A percentile compares a stretch with the other conserved stretches of the same genome.
phyloP scores from a whole-genome alignment of 805 yeast genomes.

The Naumovozyma dairenensis region DNA sequence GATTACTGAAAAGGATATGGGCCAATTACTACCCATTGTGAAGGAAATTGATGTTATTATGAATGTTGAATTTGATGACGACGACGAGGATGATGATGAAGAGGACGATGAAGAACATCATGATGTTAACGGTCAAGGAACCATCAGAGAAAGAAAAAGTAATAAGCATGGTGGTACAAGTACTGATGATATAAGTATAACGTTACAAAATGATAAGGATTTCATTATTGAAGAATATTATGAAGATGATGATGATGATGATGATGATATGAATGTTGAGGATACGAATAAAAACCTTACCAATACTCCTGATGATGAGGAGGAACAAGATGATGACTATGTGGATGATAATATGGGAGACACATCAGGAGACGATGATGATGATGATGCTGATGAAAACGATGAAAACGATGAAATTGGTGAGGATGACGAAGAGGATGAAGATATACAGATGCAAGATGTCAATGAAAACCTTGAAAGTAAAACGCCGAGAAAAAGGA shows the following conservation, averaged over 20 bases:
- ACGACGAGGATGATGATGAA: slow-evolving; percentile 25
- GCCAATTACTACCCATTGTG: slow-evolving; percentile 15
- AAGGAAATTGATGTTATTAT: slow-evolving; percentile 25
- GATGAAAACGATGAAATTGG: slow-evolving; percentile 9
- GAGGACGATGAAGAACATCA: slow-evolving; percentile 9
- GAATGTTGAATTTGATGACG: slow-evolving; percentile 26
- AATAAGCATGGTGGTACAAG: slow-evolving; percentile 18
- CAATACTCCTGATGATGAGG: slow-evolving; percentile 10
- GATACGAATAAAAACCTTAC: too few relatives aligned
- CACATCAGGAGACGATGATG: slow-evolving; percentile 3
- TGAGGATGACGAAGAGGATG: slow-evolving; percentile 10
- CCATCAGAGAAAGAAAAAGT: slow-evolving; percentile 14
- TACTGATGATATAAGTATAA: slow-evolving; percentile 3
- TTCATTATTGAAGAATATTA: slow-evolving; percentile 15
- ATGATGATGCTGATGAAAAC: slow-evolving; percentile 7
- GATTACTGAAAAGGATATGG: slow-evolving; percentile 15
- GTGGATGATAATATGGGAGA: slow-evolving; percentile 7
- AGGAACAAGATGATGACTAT: slow-evolving; percentile 8
- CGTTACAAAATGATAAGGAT: slow-evolving; percentile 6
- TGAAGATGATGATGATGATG: slow-evolving; percentile 10
- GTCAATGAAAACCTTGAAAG: slow-evolving; percentile 5
- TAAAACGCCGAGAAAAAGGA: slow-evolving; percentile 19
- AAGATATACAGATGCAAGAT: slow-evolving; percentile 4
- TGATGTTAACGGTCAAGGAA: slow-evolving; percentile 1
- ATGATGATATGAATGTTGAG: slow-evolving; percentile 6